Conservation (phyloP, 768 basidiomycete genomes). For the Suillus variegatus region DNA sequence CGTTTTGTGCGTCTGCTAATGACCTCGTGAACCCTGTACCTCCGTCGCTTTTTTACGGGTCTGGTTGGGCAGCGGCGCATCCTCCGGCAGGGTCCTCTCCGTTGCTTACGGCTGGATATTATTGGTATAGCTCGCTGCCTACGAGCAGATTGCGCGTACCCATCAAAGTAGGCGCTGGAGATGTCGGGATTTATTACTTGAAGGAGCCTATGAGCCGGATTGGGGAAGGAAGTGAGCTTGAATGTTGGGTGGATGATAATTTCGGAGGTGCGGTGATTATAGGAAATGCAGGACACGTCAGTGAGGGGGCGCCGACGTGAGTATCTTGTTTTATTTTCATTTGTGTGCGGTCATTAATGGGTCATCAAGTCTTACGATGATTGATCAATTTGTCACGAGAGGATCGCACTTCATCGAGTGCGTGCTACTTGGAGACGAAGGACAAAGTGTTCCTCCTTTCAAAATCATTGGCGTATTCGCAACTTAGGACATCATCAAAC, state of each 20-base stretch:
- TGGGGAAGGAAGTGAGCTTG: conserved; percentile 67
- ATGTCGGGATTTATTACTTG: conserved; percentile 90
- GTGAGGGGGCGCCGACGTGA: conserved; percentile 65
- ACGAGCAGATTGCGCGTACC: conserved; percentile 83
- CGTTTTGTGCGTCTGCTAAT: conserved; percentile 95
- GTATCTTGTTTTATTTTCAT: conserved; percentile 32
- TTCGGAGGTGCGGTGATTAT: conserved; percentile 72
- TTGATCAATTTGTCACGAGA: conserved; percentile 81
- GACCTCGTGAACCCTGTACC: conserved; percentile 97
- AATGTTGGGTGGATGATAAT: conserved; percentile 99
- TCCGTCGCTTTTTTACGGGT: conserved; percentile 89
- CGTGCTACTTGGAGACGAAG: conserved; percentile 84
- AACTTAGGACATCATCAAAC: conserved; percentile 41
- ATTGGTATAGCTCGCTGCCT: conserved; percentile 91
- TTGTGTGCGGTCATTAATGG: conserved; percentile 1
- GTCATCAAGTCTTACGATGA: conserved; percentile 66
- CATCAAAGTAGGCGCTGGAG: conserved; percentile 82
- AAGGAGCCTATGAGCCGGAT: conserved; percentile 62
- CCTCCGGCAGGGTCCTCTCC: conserved; percentile 50
- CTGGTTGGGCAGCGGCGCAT: conserved; percentile 86
- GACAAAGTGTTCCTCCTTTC: conserved; percentile 75
- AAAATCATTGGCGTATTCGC: conserved; percentile 92
- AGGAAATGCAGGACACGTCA: conserved; percentile 72
- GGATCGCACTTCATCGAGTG: conserved; percentile 97
- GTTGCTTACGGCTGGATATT: conserved; percentile 70